phyloP scores from a whole-genome alignment of 2,329 filamentous ascomycete species.

The Delphinella strobiligena region DNA sequence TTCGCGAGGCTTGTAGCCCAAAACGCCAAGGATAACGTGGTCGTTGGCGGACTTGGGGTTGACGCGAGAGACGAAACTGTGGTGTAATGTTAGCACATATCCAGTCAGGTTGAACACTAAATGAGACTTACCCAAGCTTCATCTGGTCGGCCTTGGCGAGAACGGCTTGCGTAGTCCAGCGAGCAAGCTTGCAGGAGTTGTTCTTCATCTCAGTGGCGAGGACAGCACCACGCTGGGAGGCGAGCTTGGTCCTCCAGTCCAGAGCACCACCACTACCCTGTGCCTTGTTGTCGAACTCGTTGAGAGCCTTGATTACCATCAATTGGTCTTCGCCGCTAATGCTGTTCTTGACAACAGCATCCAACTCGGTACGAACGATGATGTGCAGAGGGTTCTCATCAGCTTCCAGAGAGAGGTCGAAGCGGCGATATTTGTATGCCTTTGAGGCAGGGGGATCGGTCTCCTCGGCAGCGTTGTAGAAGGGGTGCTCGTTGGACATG shows the following conservation, averaged over 20 bases:
- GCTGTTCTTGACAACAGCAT: conserved; percentile 91
- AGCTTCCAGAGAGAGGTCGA: conserved; percentile 82
- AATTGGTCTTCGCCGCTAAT: conserved; percentile 85
- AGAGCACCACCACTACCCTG: conserved; percentile 88
- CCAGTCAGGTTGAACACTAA: not conserved
- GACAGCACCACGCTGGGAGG: conserved; percentile 88
- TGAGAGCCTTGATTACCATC: conserved; percentile 87
- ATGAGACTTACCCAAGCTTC: conserved; percentile 73
- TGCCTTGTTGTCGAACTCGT: conserved; percentile 98
- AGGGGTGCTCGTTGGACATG: conserved; percentile 85
- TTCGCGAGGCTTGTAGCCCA: conserved; percentile 95
- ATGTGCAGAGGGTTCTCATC: conserved; percentile 90
- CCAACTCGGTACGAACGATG: conserved; percentile 86
- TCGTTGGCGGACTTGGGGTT: conserved; percentile 88
- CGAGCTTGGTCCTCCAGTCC: conserved; percentile 93
- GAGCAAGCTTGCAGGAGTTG: conserved; percentile 96
- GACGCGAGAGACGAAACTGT: conserved; percentile 82
- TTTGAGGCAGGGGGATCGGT: conserved; percentile 90
- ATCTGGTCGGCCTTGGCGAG: conserved; percentile 94
- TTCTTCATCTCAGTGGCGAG: conserved; percentile 99
- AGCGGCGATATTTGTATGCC: conserved; percentile 95
- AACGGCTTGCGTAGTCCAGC: conserved; percentile 96
- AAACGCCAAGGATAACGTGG: conserved; percentile 88
- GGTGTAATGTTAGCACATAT: conserved; percentile 11
- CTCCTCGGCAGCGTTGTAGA: conserved; percentile 91